phyloP scores from a whole-genome alignment of 2,329 filamentous ascomycete genomes.

The Penicillium brevicompactum region DNA sequence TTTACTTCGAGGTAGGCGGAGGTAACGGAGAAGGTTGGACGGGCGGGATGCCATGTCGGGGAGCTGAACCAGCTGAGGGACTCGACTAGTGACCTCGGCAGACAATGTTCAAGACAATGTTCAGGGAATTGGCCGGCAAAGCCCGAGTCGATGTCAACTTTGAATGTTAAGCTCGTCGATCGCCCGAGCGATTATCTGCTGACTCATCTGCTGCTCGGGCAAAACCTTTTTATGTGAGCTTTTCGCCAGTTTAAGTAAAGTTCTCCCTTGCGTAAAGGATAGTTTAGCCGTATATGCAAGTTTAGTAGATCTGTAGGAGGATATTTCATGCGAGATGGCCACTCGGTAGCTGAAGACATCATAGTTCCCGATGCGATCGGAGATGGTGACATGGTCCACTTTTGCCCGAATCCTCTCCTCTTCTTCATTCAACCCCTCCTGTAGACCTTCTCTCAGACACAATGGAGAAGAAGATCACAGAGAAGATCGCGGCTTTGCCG shows the following conservation, averaged over 20 bases:
- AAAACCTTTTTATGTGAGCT: background rate
- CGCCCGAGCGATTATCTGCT: slow-evolving; percentile 2
- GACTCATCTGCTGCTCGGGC: slow-evolving; percentile 6
- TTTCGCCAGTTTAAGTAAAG: background rate
- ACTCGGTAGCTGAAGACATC: slow-evolving; percentile 21
- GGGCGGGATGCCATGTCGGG: slow-evolving; percentile 12
- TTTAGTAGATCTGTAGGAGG: background rate
- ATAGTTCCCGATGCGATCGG: slow-evolving; percentile 21
- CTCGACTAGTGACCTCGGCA: too few species aligned
- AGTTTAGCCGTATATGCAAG: background rate
- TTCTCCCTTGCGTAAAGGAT: background rate
- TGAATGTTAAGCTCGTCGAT: slow-evolving; percentile 3
- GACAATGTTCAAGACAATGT: background rate
- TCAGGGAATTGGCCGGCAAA: background rate
- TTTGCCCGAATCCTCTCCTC: slow-evolving; percentile 20
- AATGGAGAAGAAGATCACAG: slow-evolving; percentile 90
- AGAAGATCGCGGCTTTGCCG: slow-evolving; percentile 90
- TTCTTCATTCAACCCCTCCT: slow-evolving; percentile 20
- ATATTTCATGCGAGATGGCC: slow-evolving; percentile 12
- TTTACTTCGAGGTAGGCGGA: slow-evolving; percentile 14
- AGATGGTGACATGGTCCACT: slow-evolving; percentile 24
- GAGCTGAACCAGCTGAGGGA: background rate
- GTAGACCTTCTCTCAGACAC: slow-evolving; percentile 19
- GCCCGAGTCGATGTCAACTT: background rate
- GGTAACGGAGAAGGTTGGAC: slow-evolving; percentile 12